phyloP scores from a whole-genome alignment of 306 rosid species.

The Luffa aegyptiaca region DNA sequence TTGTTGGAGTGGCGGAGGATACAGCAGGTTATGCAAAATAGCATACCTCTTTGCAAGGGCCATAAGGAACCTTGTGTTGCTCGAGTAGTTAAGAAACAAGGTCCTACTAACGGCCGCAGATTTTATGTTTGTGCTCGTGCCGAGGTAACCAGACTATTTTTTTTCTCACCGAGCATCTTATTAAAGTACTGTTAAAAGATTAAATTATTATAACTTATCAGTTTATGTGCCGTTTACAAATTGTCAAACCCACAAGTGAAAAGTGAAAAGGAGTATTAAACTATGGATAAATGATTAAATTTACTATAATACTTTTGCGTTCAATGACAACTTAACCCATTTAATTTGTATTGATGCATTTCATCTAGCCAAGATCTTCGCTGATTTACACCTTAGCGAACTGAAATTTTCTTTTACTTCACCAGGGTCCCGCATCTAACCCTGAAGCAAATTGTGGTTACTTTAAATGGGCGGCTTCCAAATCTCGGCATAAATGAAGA shows the following conservation, averaged over 20 bases:
- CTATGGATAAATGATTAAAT: too few relatives aligned
- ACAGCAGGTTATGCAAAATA: slow-evolving; percentile 76
- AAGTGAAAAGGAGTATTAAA: background rate
- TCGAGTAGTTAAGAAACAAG: slow-evolving; percentile 84
- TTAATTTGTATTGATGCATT: background rate
- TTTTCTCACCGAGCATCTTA: background rate
- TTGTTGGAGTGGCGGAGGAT: slow-evolving; percentile 83
- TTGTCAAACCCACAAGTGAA: background rate
- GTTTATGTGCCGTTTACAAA: background rate
- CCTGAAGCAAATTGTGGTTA: slow-evolving; percentile 87
- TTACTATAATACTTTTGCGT: background rate
- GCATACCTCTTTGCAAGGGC: slow-evolving; percentile 87
- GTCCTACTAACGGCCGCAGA: slow-evolving; percentile 75
- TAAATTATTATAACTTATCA: too few relatives aligned
- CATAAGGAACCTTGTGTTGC: slow-evolving; percentile 75
- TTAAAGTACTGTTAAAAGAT: too few relatives aligned
- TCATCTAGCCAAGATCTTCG: background rate
- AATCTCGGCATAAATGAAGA: slow-evolving; percentile 44
- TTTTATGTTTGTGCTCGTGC: slow-evolving; percentile 73
- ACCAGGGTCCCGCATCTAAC: slow-evolving; percentile 81
- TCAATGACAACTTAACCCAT: background rate
- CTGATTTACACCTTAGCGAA: background rate
- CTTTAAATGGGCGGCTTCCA: slow-evolving; percentile 87
- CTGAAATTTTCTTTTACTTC: slow-evolving; percentile 6
- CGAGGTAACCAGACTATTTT: slow-evolving; percentile 39